Evolutionary conservation across 148 eudicot species (phyloP), one percentile per base, ranked within the genome.

Genomic region (Silene conica): DNA sequence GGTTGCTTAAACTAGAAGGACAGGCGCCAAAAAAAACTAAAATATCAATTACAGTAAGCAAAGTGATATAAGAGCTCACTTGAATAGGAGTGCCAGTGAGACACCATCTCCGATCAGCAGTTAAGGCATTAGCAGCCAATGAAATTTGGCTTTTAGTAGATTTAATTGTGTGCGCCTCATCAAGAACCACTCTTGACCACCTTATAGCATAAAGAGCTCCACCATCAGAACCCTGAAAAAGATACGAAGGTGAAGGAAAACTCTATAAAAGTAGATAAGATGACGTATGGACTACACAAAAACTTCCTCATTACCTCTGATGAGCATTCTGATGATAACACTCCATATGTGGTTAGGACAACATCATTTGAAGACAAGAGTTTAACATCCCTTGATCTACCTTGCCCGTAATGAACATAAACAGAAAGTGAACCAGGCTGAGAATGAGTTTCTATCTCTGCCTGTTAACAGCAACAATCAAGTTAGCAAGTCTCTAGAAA

Each of bases 41-140:
- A 26, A 2, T 34, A 56, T 28, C 10, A 22, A 70, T 12, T 31
- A 75, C 21, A 12, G 26, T 34, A 46, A n/a, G 20, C 26, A 11
- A 50, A 4, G 15, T 50, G 55, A 50, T 12, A 52, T 28, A 22
- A 18, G 7, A 73, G 56, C 63, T 71, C 46, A 95, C 99, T 93
- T 95, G 99, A 73, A 95, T 95, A 74, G 99, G 99, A 50, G 98
- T 95, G 58, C 99, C 99, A 69, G 97, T 95, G 80, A 95, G 96
- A 78, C 99, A 95, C 99, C 99, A 95, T 72, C 99, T 85, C 62
- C 92, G 79, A 63, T 89, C 96, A 63, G 99, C 99, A 73, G 77
- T 71, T 77, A 95, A 82, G 38, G 94, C 93, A 79, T 87, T 80
- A 76, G 96, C 96, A 76, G 99, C 97, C 80, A 85, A 61, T 19